These are phyloP conservation scores for Talaromyces sp. DNA, from an alignment of 2,329 filamentous ascomycete species.

Conservation along the genomic window DNA sequence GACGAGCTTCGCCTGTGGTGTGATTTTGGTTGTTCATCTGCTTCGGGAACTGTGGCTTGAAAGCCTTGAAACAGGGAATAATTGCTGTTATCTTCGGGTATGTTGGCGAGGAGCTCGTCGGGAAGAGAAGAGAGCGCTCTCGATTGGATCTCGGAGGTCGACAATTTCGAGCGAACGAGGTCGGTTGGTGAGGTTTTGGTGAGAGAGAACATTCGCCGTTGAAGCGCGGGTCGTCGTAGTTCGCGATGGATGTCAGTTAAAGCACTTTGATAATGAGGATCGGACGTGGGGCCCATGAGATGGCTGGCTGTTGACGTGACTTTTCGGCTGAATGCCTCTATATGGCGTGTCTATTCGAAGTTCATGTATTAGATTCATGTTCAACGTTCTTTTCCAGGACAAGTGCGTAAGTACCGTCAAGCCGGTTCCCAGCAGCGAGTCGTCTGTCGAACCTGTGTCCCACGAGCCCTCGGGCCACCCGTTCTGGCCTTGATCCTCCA, in stretches of 20 bases:
- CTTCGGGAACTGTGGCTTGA: constrained; percentile 79
- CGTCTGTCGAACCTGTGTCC: constrained; percentile 36
- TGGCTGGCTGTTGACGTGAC: constrained; percentile 91
- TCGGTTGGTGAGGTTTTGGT: constrained; percentile 90
- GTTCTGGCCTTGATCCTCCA: constrained; percentile 47
- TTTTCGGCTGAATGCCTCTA: constrained; percentile 92
- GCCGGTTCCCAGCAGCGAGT: constrained; percentile 47
- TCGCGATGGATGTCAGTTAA: constrained; percentile 88
- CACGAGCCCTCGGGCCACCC: constrained; percentile 45
- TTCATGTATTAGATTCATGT: constrained; percentile 4
- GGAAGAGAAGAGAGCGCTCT: constrained; percentile 83
- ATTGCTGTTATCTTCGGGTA: constrained; percentile 77
- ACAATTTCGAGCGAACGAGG: constrained; percentile 86
- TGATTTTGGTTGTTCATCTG: constrained; percentile 64
- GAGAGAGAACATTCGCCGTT: constrained; percentile 87
- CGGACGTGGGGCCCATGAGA: constrained; percentile 68
- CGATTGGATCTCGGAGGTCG: constrained; percentile 87
- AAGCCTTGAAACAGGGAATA: constrained; percentile 98
- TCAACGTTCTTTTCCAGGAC: neutral
- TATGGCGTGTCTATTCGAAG: constrained; percentile 67
- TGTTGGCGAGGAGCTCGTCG: constrained; percentile 84
- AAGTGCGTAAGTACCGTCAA: constrained; percentile 41
- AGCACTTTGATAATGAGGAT: constrained; percentile 75
- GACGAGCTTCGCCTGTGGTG: constrained; percentile 68
- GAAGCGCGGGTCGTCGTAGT: constrained; percentile 75